Evolutionary conservation across 2,329 filamentous ascomycete genomes (phyloP).

Genomic region (Hypomyces perniciosus): DNA sequence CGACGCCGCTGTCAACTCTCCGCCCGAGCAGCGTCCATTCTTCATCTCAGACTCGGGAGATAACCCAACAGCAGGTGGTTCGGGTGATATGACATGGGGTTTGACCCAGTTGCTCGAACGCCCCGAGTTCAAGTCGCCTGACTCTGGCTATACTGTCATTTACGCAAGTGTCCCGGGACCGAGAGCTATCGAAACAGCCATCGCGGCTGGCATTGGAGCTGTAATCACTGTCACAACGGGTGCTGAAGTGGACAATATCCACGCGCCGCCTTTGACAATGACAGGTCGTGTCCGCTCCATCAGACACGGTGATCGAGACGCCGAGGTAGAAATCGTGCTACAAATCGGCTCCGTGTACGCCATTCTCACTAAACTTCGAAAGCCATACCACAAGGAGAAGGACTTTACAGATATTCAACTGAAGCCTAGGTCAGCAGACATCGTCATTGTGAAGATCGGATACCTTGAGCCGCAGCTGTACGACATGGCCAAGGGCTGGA

Average conservation of each 20-base stretch:
- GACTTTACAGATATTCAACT: slow-evolving; percentile 46
- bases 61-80: slow-evolving; percentile 49
- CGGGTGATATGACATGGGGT: slow-evolving; percentile 49
- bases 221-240: slow-evolving; percentile 46
- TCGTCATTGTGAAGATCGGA: slow-evolving; percentile 51
- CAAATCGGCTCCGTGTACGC: slow-evolving; percentile 45
- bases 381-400: slow-evolving; percentile 47
- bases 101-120: slow-evolving; percentile 39
- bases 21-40: slow-evolving; percentile 36
- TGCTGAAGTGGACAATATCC: slow-evolving; percentile 42
- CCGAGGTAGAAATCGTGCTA: slow-evolving; percentile 42
- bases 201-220: slow-evolving; percentile 39
- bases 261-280: slow-evolving; percentile 43
- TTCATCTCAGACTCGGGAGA: slow-evolving; percentile 52
- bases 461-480: slow-evolving; percentile 50
- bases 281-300: slow-evolving; percentile 45
- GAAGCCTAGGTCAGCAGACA: slow-evolving; percentile 37
- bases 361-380: slow-evolving; percentile 46
- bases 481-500: slow-evolving; percentile 48
- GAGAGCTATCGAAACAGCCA: slow-evolving; percentile 34
- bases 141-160: slow-evolving; percentile 37
- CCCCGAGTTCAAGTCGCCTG: slow-evolving; percentile 34
- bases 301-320: slow-evolving; percentile 44
- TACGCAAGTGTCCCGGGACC: slow-evolving; percentile 48
- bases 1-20: slow-evolving; percentile 33